These are phyloP conservation scores for Lentinula boryana DNA, from an alignment of 768 basidiomycete species.

Conservation along the genomic window DNA sequence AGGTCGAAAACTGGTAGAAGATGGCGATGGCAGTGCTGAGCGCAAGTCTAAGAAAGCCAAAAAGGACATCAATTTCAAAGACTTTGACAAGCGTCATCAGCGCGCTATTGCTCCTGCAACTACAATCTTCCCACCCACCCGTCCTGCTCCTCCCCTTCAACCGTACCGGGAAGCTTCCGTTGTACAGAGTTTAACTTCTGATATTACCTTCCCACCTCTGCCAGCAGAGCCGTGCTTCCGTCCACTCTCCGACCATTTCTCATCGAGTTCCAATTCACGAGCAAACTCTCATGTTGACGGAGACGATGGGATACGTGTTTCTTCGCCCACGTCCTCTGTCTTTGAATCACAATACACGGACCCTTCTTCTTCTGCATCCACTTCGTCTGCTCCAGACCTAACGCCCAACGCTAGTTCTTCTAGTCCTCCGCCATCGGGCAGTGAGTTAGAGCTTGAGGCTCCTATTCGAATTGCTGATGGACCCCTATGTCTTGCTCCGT, in stretches of 20 bases:
- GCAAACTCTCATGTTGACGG: slow-evolving; percentile 17
- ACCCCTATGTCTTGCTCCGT: neutral
- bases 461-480: slow-evolving; percentile 1
- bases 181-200: slow-evolving; percentile 37
- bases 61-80: slow-evolving; percentile 23
- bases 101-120: slow-evolving; percentile 13
- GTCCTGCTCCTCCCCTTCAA: slow-evolving; percentile 61
- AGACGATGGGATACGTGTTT: slow-evolving; percentile 11
- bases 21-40: slow-evolving; percentile 29
- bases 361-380: slow-evolving; percentile 28
- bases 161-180: slow-evolving; percentile 51
- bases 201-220: slow-evolving; percentile 70
- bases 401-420: slow-evolving; percentile 60
- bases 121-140: slow-evolving; percentile 44
- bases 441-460: slow-evolving; percentile 12
- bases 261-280: slow-evolving; percentile 8
- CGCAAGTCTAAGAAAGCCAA: slow-evolving; percentile 44
- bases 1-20: slow-evolving; percentile 15
- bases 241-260: slow-evolving; percentile 14
- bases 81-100: slow-evolving; percentile 10
- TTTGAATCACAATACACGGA: slow-evolving; percentile 8
- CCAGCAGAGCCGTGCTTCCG: slow-evolving; percentile 45
- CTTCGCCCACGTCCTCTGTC: slow-evolving; percentile 7
- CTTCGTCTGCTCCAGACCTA: slow-evolving; percentile 52
- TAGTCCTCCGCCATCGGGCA: slow-evolving; percentile 41